These are phyloP conservation scores for Xylariales sp. DNA, from an alignment of 2,329 filamentous ascomycete genomes.

Conservation along the genomic window DNA sequence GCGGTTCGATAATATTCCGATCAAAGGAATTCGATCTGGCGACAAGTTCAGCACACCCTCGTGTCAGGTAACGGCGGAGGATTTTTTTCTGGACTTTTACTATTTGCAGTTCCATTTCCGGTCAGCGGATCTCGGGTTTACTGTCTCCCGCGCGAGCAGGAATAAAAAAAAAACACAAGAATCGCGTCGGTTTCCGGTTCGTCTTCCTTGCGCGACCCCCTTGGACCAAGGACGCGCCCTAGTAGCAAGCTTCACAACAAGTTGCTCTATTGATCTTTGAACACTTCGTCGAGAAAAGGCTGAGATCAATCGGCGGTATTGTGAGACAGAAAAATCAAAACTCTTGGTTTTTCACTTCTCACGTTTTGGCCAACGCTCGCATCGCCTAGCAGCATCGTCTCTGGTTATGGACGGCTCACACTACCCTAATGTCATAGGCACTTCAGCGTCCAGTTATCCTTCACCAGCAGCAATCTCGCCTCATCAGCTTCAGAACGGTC, in stretches of 20 bases:
- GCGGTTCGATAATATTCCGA: conserved; percentile 13
- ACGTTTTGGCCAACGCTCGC: conserved; percentile 2
- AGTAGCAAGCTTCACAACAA: too few relatives aligned
- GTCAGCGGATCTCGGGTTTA: neutral
- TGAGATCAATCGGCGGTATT: too few relatives aligned
- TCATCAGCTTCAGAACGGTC: conserved; percentile 42
- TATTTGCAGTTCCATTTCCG: neutral
- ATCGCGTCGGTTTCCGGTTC: too few relatives aligned
- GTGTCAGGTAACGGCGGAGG: conserved; percentile 11
- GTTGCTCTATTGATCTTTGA: too few relatives aligned
- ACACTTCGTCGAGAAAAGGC: too few relatives aligned
- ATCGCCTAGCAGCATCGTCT: conserved; percentile 17
- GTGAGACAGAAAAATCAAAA: neutral
- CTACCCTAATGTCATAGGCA: conserved; percentile 54
- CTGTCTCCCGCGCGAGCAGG: neutral
- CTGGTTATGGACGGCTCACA: conserved; percentile 49
- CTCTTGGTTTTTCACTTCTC: neutral
- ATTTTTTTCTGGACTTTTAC: conserved; percentile 7
- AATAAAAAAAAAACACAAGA: conserved; percentile 3
- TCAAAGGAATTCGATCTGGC: conserved; percentile 6
- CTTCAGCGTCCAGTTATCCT: conserved; percentile 45
- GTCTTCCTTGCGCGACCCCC: too few relatives aligned
- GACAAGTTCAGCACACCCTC: conserved; percentile 6
- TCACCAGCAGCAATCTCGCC: conserved; percentile 48
- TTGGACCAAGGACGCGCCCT: too few relatives aligned